Evolutionary conservation across 768 basidiomycete species (phyloP), one percentile per base, ranked within the genome.

Genomic region (Boletus rubescentipes): DNA sequence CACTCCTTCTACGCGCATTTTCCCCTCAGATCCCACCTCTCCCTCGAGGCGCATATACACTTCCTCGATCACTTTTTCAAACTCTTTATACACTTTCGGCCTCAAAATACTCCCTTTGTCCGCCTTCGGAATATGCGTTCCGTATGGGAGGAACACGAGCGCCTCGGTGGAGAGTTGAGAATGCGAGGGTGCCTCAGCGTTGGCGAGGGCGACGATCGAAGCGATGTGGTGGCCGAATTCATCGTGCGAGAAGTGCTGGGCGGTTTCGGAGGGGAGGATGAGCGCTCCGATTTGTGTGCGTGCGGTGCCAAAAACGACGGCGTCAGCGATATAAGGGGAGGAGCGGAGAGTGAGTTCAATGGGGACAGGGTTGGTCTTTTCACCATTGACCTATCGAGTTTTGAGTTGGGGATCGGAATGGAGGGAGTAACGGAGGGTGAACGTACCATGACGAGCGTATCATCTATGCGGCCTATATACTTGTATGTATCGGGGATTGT

Each of bases 351-450:
- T 68, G 36, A 80, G 72, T 58, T 82, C 81, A 49, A 82, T 80
- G 0, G 81, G 79, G 5, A 80, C 77, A 6, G 80, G 80, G 56
- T 81, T 81, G 10, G 79, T 81, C 69, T 83, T 83, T 66, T 83
- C 81, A 8, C 82, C 80, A 11, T 67, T 67, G 2, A 69, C 59
- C 66, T 67, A n/a, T 10, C 72, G 11, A 65, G 15, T 2, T 72
- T 58, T 9, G 68, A 68, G 53, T 74, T 12, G 26, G 26, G n/a
- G 39, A 16, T 3, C 18, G 9, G 10, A 14, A 26, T 26, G 26
- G n/a, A n/a, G n/a, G n/a, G n/a, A 26, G 26, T 26, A 26, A 26
- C 26, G 3, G 4, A 11, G 9, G 6, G 4, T 11, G 34, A n/a
- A 16, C 51, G 20, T 53, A 67, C 67, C 66, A 67, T 67, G 1